Base-by-base conservation (phyloP, 768 basidiomycete species). In the Pleurotus cornucopiae region DNA sequence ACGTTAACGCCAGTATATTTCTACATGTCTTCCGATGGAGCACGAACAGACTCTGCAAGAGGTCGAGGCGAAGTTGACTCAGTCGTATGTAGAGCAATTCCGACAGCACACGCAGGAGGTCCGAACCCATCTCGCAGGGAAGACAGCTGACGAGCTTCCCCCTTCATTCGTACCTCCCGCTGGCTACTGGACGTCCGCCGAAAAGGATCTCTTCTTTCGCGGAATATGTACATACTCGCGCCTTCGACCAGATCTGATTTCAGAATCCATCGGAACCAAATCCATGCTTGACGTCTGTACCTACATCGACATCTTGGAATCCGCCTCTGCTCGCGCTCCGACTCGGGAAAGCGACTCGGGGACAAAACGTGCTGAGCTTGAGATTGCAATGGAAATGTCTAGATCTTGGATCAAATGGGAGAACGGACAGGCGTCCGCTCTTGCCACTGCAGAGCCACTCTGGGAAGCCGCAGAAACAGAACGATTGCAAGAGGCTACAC, bases 211-310 rank as follows among this genome's bases (percentile, higher is more conserved):
- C 0, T 90, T 94, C 70, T 94, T 92, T 67, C 86, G 82, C 66
- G 85, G 80, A 0, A 67, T 94, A 18, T 69, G 78, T 23, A 66
- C 84, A 1, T 72, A 88, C 68, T 93, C 91, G 16, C 79, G 88
- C 21, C 75, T 88, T 43, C 72, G 89, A 18, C 88, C 90, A 0
- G 92, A 94, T 67, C 77, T 93, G 46, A 86, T 94, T 49, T 83
- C 89, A 0, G 75, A 72, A 4, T 78, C 78, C 48, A 72, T 93
- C n/a, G 74, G 75, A 57, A 84, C 86, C 18, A 91, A 88, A 70
- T 81, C 75, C 12, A 73, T 80, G 6, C 69, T 79, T 49, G 89
- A 94, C 57, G 86, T 94, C 16, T 82, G 80, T 58, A 68, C 77
- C 23, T 93, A 91, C 63, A 68, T 94, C 58, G 75, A 82, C 34